Conservation (phyloP, 495 filamentous ascomycete genomes). For the Articulospora tetracladia region DNA sequence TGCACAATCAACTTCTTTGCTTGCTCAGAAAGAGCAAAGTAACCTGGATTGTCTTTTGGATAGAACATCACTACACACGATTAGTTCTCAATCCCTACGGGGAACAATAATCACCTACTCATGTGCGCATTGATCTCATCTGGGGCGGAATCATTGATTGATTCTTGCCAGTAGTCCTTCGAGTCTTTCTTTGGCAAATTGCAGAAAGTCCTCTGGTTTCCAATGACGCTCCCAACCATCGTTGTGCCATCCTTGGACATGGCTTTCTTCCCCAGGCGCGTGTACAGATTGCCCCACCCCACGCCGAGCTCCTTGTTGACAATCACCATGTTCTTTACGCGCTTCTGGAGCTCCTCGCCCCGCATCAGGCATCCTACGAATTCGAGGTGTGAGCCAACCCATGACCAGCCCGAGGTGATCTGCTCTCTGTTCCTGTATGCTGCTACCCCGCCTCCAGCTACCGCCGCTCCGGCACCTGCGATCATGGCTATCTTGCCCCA, state of each 20-base stretch:
- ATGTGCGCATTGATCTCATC: constrained; percentile 85
- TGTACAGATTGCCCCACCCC: constrained; percentile 79
- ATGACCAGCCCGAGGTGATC: constrained; percentile 56
- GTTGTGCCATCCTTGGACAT: constrained; percentile 32
- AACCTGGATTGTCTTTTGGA: constrained; percentile 75
- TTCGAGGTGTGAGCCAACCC: constrained; percentile 90
- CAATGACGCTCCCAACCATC: constrained; percentile 47
- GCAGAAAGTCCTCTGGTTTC: constrained; percentile 77
- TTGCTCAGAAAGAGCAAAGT: constrained; percentile 59
- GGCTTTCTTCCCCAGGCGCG: constrained; percentile 67
- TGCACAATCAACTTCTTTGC: constrained; percentile 59
- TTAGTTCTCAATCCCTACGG: constrained; percentile 7
- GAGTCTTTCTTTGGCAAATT: constrained; percentile 61
- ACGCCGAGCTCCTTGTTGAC: constrained; percentile 53
- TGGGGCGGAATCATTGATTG: constrained; percentile 69
- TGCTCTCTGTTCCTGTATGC: constrained; percentile 81
- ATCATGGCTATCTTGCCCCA: constrained; percentile 85
- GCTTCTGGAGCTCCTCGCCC: constrained; percentile 66
- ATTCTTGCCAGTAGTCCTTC: constrained; percentile 53
- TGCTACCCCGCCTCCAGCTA: constrained; percentile 83
- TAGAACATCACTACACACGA: constrained; percentile 64
- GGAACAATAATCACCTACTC: constrained; percentile 36
- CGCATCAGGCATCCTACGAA: constrained; percentile 88
- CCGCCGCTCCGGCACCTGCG: constrained; percentile 74
- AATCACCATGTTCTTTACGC: constrained; percentile 55